Evolutionary conservation across 768 basidiomycete genomes (phyloP), one percentile per base, ranked within the genome.

Genomic region (Trametopsis cervina): DNA sequence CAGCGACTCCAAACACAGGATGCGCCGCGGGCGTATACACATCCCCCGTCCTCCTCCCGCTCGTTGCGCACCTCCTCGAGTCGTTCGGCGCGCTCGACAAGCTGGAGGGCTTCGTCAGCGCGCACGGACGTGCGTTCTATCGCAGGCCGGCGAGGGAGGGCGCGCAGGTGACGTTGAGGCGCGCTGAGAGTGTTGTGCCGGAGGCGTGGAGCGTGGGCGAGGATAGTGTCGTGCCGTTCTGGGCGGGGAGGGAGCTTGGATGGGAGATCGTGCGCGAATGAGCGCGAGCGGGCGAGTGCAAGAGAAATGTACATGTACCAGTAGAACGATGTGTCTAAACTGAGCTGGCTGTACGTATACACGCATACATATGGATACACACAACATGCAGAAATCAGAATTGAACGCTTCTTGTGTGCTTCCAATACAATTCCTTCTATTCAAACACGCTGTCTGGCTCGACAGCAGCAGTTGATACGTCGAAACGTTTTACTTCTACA

Each of bases 1-100:
- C 77, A 15, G 78, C 87, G 51, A 77, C 81, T 4, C 84, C 88
- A 5, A 67, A 67, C 17, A 74, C 80, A 25, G 71, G 81, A 15
- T 99, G 96, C 65, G 94, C 96, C 1, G 96, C 96, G 9, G 96
- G 96, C 0, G 81, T 98, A 44, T 98, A 98, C 65, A 98, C 96
- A 1, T 90, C 89, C 3, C 87, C 93, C 4, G 84, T 95, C 56
- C 74, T 99, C 17, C 75, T 99, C 13, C 93, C 96, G 2, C 75
- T 98, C 12, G 81, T 89, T 0, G 93, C 95, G 0, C 83, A 94
- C 54, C 70, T 96, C 24, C 72, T 98, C 29, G 90, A 92, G 52
- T 83, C 87, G 4, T 90, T 92, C 52, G 86, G 81, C 15, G 92
- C 93, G 25, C 66, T 98, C 41, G 85, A 93, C 54, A 80, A 76